Base-by-base conservation (phyloP, 192 early-diverging fungal species). In the Mortierella claussenii region DNA sequence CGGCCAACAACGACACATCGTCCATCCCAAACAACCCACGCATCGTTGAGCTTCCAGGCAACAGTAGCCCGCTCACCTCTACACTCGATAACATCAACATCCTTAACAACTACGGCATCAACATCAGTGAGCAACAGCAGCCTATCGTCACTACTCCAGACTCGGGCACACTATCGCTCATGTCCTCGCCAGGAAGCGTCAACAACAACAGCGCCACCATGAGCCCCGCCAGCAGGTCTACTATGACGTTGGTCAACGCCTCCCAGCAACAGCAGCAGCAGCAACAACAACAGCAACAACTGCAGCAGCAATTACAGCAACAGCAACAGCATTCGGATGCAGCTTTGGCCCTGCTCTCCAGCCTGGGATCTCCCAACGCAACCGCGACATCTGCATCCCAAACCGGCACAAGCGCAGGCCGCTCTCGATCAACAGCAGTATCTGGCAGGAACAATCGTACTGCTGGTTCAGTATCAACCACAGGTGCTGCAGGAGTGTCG, bases 31-130 rank as follows among this genome's bases (percentile, higher is more conserved):
- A 2, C 43, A 59, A 74, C 31, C 49, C 62, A 20, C 61, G 69
- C 23, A 74, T 74, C 13, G 48, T 74, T 30, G 69, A 74, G 40
- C 69, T 74, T 7, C 21, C 69, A 36, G n/a, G n/a, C n/a, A 54
- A 26, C 49, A 59, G 34, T 42, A 65, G 69, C 28, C 55, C 69
- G 0, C 32, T 65, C 28, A 47, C 59, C 5, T 6, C 48, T 6
- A 23, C 56, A 27, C 49, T 44, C 26, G 57, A 47, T 18, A 44
- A 23, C 53, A 26, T 23, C 31, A 32, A 26, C 48, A 58, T 20
- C 46, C 50, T 21, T 20, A 45, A 27, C 30, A 62, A 51, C 42
- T 20, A n/a, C 13, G 36, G 20, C 30, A 62, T 43, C 42, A 30
- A n/a, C 13, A 62, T 18, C 13, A 52, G 7, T 43, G 47, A 58